Evolutionary conservation across 495 filamentous ascomycete species (phyloP).

Genomic region (Bacidia rubella): DNA sequence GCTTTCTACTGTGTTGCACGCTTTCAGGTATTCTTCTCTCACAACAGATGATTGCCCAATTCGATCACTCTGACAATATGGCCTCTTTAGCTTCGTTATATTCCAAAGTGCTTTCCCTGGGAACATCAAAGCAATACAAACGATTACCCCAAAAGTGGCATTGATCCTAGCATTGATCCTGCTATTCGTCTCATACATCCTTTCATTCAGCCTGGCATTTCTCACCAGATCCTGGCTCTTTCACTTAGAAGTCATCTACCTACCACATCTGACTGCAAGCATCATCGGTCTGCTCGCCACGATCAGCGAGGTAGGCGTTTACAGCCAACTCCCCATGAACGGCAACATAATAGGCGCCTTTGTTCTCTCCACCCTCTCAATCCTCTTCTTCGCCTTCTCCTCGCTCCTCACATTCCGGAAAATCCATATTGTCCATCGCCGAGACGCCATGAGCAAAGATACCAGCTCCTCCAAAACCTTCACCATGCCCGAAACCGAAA

Average conservation of each 20-base stretch:
- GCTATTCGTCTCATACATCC: constrained; percentile 10
- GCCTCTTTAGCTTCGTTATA: constrained; percentile 15
- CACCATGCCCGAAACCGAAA: constrained; percentile 16
- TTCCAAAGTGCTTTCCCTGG: constrained; percentile 12
- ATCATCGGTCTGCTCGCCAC: constrained; percentile 16
- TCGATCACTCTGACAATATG: not conserved
- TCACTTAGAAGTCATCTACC: constrained; percentile 16
- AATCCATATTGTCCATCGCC: constrained; percentile 14
- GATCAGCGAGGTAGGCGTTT: constrained; percentile 8
- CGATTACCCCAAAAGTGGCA: constrained; percentile 1
- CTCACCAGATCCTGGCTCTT: constrained; percentile 17
- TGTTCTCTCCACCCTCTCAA: constrained; percentile 9
- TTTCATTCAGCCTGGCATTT: constrained; percentile 7
- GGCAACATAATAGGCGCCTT: constrained; percentile 8
- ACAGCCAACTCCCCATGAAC: constrained; percentile 2
- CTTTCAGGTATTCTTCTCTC: constrained; percentile 13
- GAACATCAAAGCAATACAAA: not conserved
- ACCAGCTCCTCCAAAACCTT: constrained; percentile 10
- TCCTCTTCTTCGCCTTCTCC: constrained; percentile 8
- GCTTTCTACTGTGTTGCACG: constrained; percentile 12
- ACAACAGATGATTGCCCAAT: not conserved
- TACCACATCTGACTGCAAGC: constrained; percentile 16
- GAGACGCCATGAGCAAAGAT: constrained; percentile 16
- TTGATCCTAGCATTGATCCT: constrained; percentile 11
- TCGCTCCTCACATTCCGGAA: constrained; percentile 16